Conservation (phyloP, 2,329 filamentous ascomycete genomes). For the Arthroderma uncinatum region DNA sequence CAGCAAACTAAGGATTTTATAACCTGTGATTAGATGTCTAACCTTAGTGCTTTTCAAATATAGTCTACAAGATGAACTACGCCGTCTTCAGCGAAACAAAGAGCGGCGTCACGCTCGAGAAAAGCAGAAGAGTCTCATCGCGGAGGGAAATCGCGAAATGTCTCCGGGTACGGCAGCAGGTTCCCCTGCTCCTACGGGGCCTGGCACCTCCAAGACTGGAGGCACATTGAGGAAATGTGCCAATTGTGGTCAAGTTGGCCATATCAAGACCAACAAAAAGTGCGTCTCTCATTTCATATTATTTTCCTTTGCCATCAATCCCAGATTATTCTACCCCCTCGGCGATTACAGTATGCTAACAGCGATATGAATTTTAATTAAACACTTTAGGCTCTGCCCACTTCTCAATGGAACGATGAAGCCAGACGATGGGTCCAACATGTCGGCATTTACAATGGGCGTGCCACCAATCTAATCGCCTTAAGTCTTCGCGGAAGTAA, state of each 20-base stretch:
- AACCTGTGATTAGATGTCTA: constrained; percentile 3
- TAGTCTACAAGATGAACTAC: constrained; percentile 63
- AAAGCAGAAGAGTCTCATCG: constrained; percentile 61
- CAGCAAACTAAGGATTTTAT: constrained; percentile 1
- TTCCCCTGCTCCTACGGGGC: constrained; percentile 46
- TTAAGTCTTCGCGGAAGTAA: background rate
- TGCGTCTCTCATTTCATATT: constrained; percentile 31
- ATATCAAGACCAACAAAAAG: constrained; percentile 99
- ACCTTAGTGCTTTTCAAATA: background rate
- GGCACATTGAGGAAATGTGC: constrained; percentile 75
- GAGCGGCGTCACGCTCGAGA: constrained; percentile 83
- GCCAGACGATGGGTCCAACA: constrained; percentile 36
- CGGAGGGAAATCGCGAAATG: constrained; percentile 26
- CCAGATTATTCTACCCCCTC: background rate
- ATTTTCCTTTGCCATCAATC: background rate
- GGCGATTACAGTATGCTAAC: constrained; percentile 10
- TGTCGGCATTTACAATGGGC: constrained; percentile 32
- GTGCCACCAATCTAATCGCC: background rate
- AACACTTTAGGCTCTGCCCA: constrained; percentile 57
- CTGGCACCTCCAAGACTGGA: constrained; percentile 18
- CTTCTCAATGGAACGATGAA: constrained; percentile 76
- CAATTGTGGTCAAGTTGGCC: constrained; percentile 90
- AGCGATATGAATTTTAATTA: constrained; percentile 13
- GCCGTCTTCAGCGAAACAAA: constrained; percentile 79
- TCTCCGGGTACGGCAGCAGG: constrained; percentile 38